A percentile compares a stretch with the other conserved stretches of the same genome.
Conservation (phyloP, 805 yeast genomes). For the Candida pseudofarinosa region DNA sequence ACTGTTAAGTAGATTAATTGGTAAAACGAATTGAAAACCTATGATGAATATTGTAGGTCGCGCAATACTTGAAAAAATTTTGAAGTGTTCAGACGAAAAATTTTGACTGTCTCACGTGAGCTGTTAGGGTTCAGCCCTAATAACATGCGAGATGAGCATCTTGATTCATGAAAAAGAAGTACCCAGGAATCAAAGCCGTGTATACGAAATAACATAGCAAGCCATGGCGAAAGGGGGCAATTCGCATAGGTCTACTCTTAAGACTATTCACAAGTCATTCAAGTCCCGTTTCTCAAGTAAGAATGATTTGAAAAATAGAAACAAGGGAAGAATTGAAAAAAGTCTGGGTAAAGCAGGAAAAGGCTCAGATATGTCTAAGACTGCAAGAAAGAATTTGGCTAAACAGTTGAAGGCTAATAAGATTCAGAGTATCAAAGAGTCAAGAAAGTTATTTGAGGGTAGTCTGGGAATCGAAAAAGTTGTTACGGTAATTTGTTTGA, state of each 20-base stretch:
- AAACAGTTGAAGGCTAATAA: slow-evolving; percentile 76
- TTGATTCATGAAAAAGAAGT: neutral
- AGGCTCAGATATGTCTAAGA: slow-evolving; percentile 37
- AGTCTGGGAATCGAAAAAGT: slow-evolving; percentile 77
- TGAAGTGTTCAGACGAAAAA: neutral
- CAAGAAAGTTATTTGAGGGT: slow-evolving; percentile 76
- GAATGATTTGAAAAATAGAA: slow-evolving; percentile 73
- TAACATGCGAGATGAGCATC: slow-evolving; percentile 1
- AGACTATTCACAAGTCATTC: slow-evolving; percentile 83
- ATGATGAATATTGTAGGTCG: neutral
- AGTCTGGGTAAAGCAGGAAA: slow-evolving; percentile 33
- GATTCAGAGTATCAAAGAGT: slow-evolving; percentile 53
- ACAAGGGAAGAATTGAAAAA: slow-evolving; percentile 87
- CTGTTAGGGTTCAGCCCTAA: slow-evolving; percentile 1
- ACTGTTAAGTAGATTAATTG: neutral
- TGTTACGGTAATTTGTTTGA: slow-evolving; percentile 74
- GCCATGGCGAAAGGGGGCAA: slow-evolving; percentile 45
- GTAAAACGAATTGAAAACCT: neutral
- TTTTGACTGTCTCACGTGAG: neutral
- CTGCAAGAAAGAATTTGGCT: slow-evolving; percentile 73
- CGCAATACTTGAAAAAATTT: neutral
- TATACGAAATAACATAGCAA: neutral
- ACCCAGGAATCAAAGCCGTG: neutral
- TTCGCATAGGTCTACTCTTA: slow-evolving; percentile 80
- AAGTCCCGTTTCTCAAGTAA: slow-evolving; percentile 90